Conservation (phyloP, 306 rosid genomes). For the Parietaria judaica region DNA sequence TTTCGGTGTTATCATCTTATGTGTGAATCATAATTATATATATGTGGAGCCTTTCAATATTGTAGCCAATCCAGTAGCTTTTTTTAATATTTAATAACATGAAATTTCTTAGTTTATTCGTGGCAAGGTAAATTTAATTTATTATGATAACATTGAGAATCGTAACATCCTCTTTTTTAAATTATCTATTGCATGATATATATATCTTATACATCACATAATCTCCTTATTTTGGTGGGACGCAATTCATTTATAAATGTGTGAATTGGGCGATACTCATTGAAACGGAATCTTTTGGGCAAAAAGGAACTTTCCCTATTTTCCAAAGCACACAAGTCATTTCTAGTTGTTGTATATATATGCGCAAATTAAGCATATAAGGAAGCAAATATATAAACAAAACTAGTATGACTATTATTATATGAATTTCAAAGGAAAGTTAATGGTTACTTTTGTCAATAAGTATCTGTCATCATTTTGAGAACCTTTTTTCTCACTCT, state of each 20-base stretch:
- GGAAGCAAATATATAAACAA: too few species aligned
- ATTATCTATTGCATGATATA: too few species aligned
- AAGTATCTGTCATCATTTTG: background rate
- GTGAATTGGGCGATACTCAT: background rate
- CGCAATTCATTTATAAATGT: background rate
- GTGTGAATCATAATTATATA: too few species aligned
- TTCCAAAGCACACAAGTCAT: background rate
- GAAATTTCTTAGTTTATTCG: background rate
- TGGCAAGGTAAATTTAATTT: too few species aligned
- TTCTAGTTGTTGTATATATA: background rate
- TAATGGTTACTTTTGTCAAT: background rate
- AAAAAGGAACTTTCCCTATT: background rate
- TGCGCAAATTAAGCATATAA: background rate
- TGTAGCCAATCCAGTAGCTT: too few species aligned
- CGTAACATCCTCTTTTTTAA: too few species aligned
- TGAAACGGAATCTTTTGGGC: constrained; percentile 5
- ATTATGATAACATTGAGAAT: too few species aligned
- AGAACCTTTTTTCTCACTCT: background rate
- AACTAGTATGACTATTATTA: too few species aligned
- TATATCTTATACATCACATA: too few species aligned
- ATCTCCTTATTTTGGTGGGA: background rate
- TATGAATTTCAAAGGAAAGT: background rate
- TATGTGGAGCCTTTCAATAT: too few species aligned
- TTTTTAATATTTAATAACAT: background rate
- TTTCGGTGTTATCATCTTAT: too few species aligned